phyloP scores from a whole-genome alignment of 768 basidiomycete genomes.

The Melanogaster broomeanus region DNA sequence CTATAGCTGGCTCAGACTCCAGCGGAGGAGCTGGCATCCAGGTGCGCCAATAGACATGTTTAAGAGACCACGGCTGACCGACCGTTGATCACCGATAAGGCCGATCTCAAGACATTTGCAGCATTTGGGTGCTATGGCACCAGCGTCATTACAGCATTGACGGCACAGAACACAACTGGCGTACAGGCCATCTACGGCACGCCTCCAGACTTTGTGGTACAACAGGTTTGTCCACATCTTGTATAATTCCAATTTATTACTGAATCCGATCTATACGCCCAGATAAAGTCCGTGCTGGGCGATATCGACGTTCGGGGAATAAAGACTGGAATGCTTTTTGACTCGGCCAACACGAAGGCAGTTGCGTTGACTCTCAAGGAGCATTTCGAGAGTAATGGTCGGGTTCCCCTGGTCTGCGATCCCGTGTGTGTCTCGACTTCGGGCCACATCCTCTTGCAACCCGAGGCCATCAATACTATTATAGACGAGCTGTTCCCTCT shows the following conservation, averaged over 20 bases:
- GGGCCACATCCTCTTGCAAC: conserved; percentile 74
- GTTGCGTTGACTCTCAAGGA: conserved; percentile 52
- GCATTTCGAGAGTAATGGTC: conserved; percentile 33
- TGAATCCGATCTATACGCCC: neutral
- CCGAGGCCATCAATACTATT: conserved; percentile 63
- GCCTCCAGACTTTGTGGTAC: conserved; percentile 67
- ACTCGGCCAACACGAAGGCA: conserved; percentile 50
- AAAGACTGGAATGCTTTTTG: conserved; percentile 90
- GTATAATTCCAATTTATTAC: neutral
- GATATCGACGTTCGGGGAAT: conserved; percentile 74
- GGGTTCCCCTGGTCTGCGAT: conserved; percentile 73
- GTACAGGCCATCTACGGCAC: conserved; percentile 73
- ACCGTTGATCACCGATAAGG: conserved; percentile 42
- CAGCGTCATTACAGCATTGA: conserved; percentile 81
- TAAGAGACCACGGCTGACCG: neutral
- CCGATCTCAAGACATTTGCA: conserved; percentile 85
- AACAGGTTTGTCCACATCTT: conserved; percentile 56
- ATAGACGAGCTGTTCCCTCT: conserved; percentile 69
- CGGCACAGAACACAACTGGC: conserved; percentile 86
- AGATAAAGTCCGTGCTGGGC: conserved; percentile 71
- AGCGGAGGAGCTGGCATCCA: conserved; percentile 92
- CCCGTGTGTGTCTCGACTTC: conserved; percentile 93
- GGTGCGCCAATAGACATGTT: conserved; percentile 37
- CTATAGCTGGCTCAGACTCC: conserved; percentile 81
- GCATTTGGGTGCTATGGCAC: conserved; percentile 79